Percentiles rank a stretch among this genome's conserved stretches.
Evolutionary conservation across 1,139 yeast species (phyloP).

Genomic region (Zhuliangozyma blackwelliae): DNA sequence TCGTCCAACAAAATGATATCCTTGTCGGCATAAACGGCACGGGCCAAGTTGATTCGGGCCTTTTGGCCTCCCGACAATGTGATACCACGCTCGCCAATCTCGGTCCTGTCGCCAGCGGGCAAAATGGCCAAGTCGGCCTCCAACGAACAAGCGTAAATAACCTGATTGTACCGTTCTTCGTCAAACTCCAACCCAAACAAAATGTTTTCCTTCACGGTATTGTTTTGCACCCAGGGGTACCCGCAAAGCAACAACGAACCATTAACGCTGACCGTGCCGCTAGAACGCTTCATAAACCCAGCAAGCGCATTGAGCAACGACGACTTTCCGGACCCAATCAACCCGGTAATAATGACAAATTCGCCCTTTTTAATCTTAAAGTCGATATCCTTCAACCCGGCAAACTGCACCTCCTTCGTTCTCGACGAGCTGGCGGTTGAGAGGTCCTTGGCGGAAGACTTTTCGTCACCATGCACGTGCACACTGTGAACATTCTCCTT

Average conservation of each 20-base stretch:
- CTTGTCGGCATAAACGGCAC: constrained; percentile 39
- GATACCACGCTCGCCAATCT: constrained; percentile 47
- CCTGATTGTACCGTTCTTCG: constrained; percentile 22
- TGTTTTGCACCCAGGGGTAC: constrained; percentile 46
- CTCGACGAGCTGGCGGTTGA: constrained; percentile 1
- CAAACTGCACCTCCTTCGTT: constrained; percentile 6
- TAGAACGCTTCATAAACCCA: constrained; percentile 48
- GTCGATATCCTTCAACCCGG: constrained; percentile 16
- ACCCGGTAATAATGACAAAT: constrained; percentile 66
- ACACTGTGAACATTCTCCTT: constrained; percentile 1
- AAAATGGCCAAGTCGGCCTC: constrained; percentile 33
- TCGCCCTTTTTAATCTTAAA: constrained; percentile 41
- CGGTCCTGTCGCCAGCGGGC: constrained; percentile 43
- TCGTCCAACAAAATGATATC: constrained; percentile 43
- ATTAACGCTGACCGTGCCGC: constrained; percentile 36
- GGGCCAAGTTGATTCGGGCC: constrained; percentile 43
- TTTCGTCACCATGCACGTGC: constrained; percentile 4
- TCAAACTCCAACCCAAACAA: constrained; percentile 27
- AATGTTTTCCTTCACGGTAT: constrained; percentile 39
- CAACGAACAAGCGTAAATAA: constrained; percentile 33
- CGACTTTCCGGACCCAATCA: constrained; percentile 71
- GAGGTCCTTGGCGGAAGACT: constrained; percentile 5
- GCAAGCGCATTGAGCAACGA: constrained; percentile 53
- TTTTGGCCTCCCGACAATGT: constrained; percentile 50
- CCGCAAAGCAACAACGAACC: constrained; percentile 47